Percentiles rank a stretch among this genome's conserved stretches.
Conservation (phyloP, 805 yeast species). For the Teunomyces stri region DNA sequence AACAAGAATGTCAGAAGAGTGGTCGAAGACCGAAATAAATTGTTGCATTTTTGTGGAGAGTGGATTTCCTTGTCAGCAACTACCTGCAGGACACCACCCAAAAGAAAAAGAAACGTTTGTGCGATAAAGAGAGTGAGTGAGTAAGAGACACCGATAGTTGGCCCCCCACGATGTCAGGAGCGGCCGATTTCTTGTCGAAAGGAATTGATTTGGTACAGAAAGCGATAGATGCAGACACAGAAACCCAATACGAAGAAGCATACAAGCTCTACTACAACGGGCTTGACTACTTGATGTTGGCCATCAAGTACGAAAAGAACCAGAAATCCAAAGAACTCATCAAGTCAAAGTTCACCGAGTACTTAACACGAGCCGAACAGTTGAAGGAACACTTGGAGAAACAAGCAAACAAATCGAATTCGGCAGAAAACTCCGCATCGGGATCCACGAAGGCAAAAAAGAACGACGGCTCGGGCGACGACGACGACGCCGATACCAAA, state of each 20-base stretch:
- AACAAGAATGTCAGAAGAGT: no score
- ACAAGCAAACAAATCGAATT: slow-evolving; percentile 42
- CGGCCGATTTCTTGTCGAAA: slow-evolving; percentile 76
- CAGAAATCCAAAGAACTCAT: slow-evolving; percentile 85
- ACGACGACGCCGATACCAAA: slow-evolving; percentile 79
- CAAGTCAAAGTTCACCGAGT: slow-evolving; percentile 85
- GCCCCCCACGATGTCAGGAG: slow-evolving; percentile 20
- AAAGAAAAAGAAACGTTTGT: not conserved
- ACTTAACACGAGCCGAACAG: slow-evolving; percentile 89
- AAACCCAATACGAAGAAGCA: slow-evolving; percentile 89
- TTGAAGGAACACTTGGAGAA: slow-evolving; percentile 84
- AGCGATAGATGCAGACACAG: slow-evolving; percentile 93
- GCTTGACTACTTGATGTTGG: slow-evolving; percentile 91
- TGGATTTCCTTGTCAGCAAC: no score
- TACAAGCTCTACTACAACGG: slow-evolving; percentile 91
- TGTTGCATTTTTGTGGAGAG: no score
- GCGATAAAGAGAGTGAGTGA: not conserved
- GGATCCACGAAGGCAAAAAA: slow-evolving; percentile 57
- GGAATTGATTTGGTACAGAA: slow-evolving; percentile 94
- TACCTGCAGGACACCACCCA: not conserved
- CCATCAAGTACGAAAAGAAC: slow-evolving; percentile 89
- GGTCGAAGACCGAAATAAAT: no score
- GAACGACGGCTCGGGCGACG: slow-evolving; percentile 51
- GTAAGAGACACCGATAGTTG: no score
- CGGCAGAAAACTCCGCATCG: slow-evolving; percentile 51